Evolutionary conservation across 768 basidiomycete genomes (phyloP).

Genomic region (Termitomyces bulborhizus): DNA sequence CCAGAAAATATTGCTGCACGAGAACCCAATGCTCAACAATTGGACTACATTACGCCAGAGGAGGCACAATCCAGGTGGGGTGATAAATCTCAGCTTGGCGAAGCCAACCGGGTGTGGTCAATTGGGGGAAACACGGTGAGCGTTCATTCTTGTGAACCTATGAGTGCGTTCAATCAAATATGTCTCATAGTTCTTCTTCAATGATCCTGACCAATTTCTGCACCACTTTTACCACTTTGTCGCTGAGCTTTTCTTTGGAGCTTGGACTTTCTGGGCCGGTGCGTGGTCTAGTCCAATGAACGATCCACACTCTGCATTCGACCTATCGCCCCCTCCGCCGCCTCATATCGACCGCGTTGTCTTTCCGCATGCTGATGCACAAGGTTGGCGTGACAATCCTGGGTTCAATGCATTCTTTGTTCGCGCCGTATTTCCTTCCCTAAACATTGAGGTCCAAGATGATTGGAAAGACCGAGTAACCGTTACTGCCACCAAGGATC

Average conservation of each 20-base stretch:
- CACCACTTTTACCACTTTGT: slow-evolving; percentile 85
- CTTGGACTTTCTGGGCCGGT: slow-evolving; percentile 70
- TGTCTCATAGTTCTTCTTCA: slow-evolving; percentile 41
- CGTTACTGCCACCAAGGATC: slow-evolving; percentile 24
- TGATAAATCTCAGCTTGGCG: slow-evolving; percentile 1
- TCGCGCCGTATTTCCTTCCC: slow-evolving; percentile 64
- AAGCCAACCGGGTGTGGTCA: slow-evolving; percentile 37
- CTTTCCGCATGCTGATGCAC: slow-evolving; percentile 54
- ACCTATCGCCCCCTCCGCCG: slow-evolving; percentile 19
- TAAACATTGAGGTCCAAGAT: slow-evolving; percentile 58
- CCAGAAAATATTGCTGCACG: slow-evolving; percentile 61
- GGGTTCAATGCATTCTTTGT: slow-evolving; percentile 77
- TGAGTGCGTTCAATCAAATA: not conserved
- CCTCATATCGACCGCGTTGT: slow-evolving; percentile 64
- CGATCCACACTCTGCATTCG: slow-evolving; percentile 14
- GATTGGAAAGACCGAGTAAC: slow-evolving; percentile 67
- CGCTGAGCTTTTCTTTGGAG: slow-evolving; percentile 73
- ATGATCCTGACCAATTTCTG: slow-evolving; percentile 75
- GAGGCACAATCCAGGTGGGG: slow-evolving; percentile 65
- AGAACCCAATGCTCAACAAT: slow-evolving; percentile 58
- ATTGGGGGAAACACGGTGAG: slow-evolving; percentile 69
- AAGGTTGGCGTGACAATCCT: slow-evolving; percentile 71
- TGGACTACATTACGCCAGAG: slow-evolving; percentile 53
- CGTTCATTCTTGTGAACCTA: not conserved
- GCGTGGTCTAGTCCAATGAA: slow-evolving; percentile 27